phyloP scores from a whole-genome alignment of 2,329 filamentous ascomycete genomes.

The Sporothrix luriei region DNA sequence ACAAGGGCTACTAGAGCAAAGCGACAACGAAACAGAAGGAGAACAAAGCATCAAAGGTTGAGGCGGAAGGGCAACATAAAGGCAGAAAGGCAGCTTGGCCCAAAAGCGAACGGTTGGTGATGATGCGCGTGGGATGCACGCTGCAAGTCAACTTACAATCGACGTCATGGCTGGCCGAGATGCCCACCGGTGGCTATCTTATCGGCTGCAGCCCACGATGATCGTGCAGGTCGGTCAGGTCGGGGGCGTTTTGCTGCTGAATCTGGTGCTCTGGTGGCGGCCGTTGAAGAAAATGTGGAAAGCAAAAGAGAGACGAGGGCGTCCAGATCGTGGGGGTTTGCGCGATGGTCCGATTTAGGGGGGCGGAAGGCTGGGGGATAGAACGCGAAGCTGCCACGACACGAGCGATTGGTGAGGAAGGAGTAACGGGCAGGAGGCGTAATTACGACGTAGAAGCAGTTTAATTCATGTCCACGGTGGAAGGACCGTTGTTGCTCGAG shows the following conservation, averaged over 20 bases:
- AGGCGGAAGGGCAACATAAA: background rate
- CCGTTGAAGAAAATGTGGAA: background rate
- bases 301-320: background rate
- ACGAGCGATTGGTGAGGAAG: background rate
- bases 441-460: background rate
- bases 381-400: background rate
- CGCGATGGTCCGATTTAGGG: slow-evolving; percentile 1
- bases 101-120: slow-evolving; percentile 17
- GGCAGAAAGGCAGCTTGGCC: background rate
- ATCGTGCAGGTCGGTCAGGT: slow-evolving; percentile 28
- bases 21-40: slow-evolving; percentile 10
- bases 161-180: slow-evolving; percentile 41
- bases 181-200: slow-evolving; percentile 34
- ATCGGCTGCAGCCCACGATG: slow-evolving; percentile 30
- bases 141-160: slow-evolving; percentile 40
- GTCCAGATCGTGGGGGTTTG: slow-evolving; percentile 2
- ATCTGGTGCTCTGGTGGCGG: slow-evolving; percentile 1
- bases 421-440: background rate
- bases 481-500: background rate
- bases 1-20: background rate
- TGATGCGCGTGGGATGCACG: background rate
- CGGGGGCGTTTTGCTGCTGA: background rate
- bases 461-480: background rate
- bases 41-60: slow-evolving; percentile 2
- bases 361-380: background rate